Conservation (phyloP, 169 alveolate species). For the Plasmodium malariae region DNA sequence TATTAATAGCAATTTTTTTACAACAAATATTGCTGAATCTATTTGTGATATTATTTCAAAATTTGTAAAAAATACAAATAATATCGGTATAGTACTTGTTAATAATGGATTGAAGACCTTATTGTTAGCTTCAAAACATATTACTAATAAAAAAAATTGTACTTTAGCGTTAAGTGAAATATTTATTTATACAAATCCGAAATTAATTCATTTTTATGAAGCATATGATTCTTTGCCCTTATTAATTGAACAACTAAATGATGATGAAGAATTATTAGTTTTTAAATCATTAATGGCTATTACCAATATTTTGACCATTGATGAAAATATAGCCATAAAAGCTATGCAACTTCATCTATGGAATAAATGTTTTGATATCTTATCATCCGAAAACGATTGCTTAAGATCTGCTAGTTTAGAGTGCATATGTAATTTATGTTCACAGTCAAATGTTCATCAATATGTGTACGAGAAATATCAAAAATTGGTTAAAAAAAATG, state of each 20-base stretch:
- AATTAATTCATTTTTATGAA: constrained; percentile 72
- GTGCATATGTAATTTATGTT: constrained; percentile 73
- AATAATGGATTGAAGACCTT: constrained; percentile 70
- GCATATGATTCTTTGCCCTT: constrained; percentile 75
- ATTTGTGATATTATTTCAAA: constrained; percentile 62
- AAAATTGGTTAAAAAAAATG: constrained; percentile 23
- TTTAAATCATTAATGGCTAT: constrained; percentile 73
- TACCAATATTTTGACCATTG: constrained; percentile 72
- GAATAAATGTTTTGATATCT: constrained; percentile 63
- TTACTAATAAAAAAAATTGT: constrained; percentile 58
- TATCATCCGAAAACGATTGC: constrained; percentile 60
- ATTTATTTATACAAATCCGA: constrained; percentile 69
- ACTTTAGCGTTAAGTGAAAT: constrained; percentile 73
- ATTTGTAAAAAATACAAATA: constrained; percentile 37
- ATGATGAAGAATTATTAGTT: constrained; percentile 56
- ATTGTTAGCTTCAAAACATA: constrained; percentile 53
- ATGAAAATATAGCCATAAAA: constrained; percentile 68
- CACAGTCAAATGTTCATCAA: constrained; percentile 72
- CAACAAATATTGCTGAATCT: constrained; percentile 70
- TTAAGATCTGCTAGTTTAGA: constrained; percentile 66
- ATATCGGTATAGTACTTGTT: constrained; percentile 60
- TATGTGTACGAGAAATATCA: constrained; percentile 67
- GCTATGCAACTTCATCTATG: constrained; percentile 72
- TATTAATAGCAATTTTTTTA: constrained; percentile 65
- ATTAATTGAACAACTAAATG: constrained; percentile 43